These are phyloP conservation scores for Pseudocercospora fuligena DNA, from an alignment of 2,329 filamentous ascomycete species.

Conservation along the genomic window DNA sequence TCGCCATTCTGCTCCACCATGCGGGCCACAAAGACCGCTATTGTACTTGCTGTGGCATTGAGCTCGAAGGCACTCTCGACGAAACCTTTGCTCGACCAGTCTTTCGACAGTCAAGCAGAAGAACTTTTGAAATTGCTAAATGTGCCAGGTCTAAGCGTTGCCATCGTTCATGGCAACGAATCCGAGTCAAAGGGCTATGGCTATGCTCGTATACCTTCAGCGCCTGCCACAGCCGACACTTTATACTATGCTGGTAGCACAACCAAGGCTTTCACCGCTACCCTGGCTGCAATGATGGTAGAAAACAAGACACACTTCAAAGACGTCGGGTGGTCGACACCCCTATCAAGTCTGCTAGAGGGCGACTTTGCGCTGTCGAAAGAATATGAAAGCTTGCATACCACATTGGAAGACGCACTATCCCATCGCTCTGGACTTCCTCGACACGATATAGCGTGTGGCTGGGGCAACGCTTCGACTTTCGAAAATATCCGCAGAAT, in stretches of 20 bases:
- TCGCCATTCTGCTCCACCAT: background rate
- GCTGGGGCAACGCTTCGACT: constrained; percentile 14
- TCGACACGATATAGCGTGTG: constrained; percentile 29
- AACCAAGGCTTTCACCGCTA: constrained; percentile 36
- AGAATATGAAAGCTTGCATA: constrained; percentile 33
- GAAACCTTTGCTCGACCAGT: constrained; percentile 1
- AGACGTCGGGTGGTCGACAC: constrained; percentile 39
- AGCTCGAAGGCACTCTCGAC: background rate
- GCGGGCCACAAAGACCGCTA: no score
- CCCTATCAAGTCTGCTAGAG: constrained; percentile 39
- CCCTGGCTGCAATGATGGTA: constrained; percentile 29
- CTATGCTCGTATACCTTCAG: constrained; percentile 15
- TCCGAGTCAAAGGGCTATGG: constrained; percentile 21
- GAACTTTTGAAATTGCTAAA: background rate
- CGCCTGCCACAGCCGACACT: constrained; percentile 29
- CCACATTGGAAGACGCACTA: constrained; percentile 41
- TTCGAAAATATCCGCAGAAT: constrained; percentile 47
- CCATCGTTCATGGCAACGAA: constrained; percentile 5
- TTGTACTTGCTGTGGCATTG: background rate
- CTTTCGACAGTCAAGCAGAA: constrained; percentile 14
- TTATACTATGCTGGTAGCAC: constrained; percentile 35
- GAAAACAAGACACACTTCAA: constrained; percentile 2
- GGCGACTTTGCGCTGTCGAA: constrained; percentile 39
- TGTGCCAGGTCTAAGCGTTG: constrained; percentile 21
- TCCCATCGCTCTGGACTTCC: constrained; percentile 41